These are phyloP conservation scores for Styphnolobium japonicum DNA, from an alignment of 306 rosid genomes.

Conservation along the genomic window DNA sequence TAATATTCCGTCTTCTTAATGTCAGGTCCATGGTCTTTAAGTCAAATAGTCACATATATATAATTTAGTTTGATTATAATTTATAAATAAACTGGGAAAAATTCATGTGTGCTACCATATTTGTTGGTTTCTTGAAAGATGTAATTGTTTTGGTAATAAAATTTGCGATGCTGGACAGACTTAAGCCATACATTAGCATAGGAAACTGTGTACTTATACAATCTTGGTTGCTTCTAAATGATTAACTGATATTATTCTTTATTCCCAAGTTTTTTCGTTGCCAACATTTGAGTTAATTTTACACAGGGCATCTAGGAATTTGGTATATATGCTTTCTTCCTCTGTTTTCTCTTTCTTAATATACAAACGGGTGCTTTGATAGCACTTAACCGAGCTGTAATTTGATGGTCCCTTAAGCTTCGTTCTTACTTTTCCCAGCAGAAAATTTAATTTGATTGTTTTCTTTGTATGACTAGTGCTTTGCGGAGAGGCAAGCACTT, in stretches of 20 bases:
- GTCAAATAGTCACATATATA: neutral
- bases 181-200: neutral
- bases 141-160: neutral
- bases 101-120: neutral
- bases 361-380: neutral
- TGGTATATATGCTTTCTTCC: neutral
- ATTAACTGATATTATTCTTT: neutral
- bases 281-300: neutral
- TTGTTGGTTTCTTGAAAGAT: neutral
- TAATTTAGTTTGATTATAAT: neutral
- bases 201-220: neutral
- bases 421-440: neutral
- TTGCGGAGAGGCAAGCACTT: constrained; percentile 31
- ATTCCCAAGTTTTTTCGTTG: neutral
- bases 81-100: neutral
- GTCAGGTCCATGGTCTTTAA: neutral
- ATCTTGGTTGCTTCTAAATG: neutral
- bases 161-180: neutral
- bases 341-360: neutral
- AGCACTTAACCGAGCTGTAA: neutral
- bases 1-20: neutral
- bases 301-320: neutral
- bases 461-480: constrained; percentile 8
- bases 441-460: neutral
- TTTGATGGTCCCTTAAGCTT: neutral